Percentiles rank a stretch among this genome's conserved stretches.
Evolutionary conservation across 768 basidiomycete genomes (phyloP).

Genomic region (Solioccasus polychromus): DNA sequence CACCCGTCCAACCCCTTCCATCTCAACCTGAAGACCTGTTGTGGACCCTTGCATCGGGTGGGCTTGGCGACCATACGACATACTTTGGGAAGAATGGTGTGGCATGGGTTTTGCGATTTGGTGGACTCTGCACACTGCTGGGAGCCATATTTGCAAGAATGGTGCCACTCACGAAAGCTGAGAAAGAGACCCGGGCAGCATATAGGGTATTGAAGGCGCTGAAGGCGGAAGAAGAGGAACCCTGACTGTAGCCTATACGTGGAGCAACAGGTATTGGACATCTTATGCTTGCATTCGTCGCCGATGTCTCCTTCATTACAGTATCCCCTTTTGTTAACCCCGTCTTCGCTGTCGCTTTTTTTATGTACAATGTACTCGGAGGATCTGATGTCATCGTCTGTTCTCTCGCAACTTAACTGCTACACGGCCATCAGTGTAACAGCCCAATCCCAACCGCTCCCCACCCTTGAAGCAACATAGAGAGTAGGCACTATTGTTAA

Average conservation of each 20-base stretch:
- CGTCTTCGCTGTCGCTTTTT: not conserved
- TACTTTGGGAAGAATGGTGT: slow-evolving; percentile 87
- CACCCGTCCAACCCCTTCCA: slow-evolving; percentile 8
- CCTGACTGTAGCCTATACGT: slow-evolving; percentile 29
- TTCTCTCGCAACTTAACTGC: no score
- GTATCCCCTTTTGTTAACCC: slow-evolving; percentile 4
- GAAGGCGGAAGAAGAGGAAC: slow-evolving; percentile 53
- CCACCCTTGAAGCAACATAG: slow-evolving; percentile 20
- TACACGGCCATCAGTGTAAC: slow-evolving; percentile 30
- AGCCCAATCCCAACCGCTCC: slow-evolving; percentile 26
- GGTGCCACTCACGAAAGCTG: slow-evolving; percentile 87
- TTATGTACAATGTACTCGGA: no score
- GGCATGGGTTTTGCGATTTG: slow-evolving; percentile 91
- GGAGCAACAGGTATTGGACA: slow-evolving; percentile 1
- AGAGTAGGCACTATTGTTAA: slow-evolving; percentile 24
- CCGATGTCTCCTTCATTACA: slow-evolving; percentile 1
- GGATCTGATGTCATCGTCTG: no score
- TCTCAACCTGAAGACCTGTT: slow-evolving; percentile 35
- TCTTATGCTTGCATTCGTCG: slow-evolving; percentile 16
- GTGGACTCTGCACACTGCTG: slow-evolving; percentile 78
- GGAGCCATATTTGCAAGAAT: slow-evolving; percentile 77
- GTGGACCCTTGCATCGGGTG: slow-evolving; percentile 2
- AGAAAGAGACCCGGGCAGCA: slow-evolving; percentile 83
- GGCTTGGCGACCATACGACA: slow-evolving; percentile 45
- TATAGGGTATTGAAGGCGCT: slow-evolving; percentile 78